A percentile compares a stretch with the other conserved stretches of the same genome.
Conservation (phyloP, 1,284 basidiomycete species). For the Leccinum pallidistipes region DNA sequence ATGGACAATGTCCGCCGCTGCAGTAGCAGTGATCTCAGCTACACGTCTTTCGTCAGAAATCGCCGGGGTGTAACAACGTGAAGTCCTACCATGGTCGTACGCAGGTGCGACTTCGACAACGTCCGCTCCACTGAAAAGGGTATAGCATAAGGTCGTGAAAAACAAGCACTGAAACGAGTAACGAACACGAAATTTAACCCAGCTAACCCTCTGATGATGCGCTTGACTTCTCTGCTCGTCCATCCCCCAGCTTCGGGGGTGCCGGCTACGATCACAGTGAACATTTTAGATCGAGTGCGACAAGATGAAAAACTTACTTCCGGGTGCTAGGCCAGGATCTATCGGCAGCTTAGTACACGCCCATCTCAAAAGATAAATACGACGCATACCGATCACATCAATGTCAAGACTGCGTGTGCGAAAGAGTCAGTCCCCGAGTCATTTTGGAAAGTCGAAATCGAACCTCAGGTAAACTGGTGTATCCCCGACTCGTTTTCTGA, state of each 20-base stretch:
- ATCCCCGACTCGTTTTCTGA: slow-evolving; percentile 63
- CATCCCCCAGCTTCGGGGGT: slow-evolving; percentile 83
- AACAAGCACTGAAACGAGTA: not conserved
- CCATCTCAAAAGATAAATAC: not conserved
- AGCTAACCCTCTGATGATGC: slow-evolving; percentile 73
- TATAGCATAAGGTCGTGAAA: not conserved
- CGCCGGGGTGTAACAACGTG: slow-evolving; percentile 7
- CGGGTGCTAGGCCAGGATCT: slow-evolving; percentile 80
- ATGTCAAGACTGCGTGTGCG: slow-evolving; percentile 63
- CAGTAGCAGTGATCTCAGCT: slow-evolving; percentile 63
- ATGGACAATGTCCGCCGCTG: slow-evolving; percentile 62
- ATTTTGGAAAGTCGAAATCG: slow-evolving; percentile 8
- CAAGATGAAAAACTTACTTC: slow-evolving; percentile 49
- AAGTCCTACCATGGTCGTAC: slow-evolving; percentile 60
- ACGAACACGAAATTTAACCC: slow-evolving; percentile 78
- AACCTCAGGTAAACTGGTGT: slow-evolving; percentile 76
- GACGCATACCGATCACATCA: slow-evolving; percentile 64
- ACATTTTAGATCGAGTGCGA: not conserved
- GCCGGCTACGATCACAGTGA: slow-evolving; percentile 52
- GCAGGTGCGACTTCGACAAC: slow-evolving; percentile 81
- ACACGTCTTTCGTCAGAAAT: slow-evolving; percentile 34
- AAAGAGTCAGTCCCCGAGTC: slow-evolving; percentile 3
- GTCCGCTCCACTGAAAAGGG: slow-evolving; percentile 24
- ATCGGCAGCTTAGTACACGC: slow-evolving; percentile 10
- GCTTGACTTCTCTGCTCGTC: slow-evolving; percentile 79